These are phyloP conservation scores for Penicillium sp. DNA, from an alignment of 2,329 filamentous ascomycete species.

Conservation along the genomic window DNA sequence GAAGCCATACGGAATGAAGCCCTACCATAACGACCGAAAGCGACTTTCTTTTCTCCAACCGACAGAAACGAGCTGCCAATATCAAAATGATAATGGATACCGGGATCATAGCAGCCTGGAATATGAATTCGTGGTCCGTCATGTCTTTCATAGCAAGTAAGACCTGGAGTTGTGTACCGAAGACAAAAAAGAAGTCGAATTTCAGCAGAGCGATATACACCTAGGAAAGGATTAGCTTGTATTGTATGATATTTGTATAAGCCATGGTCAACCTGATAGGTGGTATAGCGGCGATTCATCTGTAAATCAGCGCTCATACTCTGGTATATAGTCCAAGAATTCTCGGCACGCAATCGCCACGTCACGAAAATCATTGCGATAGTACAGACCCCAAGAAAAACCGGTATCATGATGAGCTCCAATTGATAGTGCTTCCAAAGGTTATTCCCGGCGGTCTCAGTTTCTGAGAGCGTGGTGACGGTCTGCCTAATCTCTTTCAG, in stretches of 20 bases:
- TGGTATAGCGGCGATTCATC: constrained; percentile 25
- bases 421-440: constrained; percentile 13
- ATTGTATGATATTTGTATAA: background rate
- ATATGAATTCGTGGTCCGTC: constrained; percentile 17
- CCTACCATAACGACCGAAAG: constrained; percentile 21
- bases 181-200: constrained; percentile 28
- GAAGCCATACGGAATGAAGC: background rate
- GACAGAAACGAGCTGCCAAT: constrained; percentile 21
- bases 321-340: constrained; percentile 27
- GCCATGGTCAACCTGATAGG: constrained; percentile 18
- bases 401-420: constrained; percentile 22
- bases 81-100: constrained; percentile 16
- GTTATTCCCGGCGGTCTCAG: background rate
- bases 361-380: constrained; percentile 20
- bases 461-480: constrained; percentile 2
- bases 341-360: constrained; percentile 24
- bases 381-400: constrained; percentile 18
- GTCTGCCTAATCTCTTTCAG: constrained; percentile 20
- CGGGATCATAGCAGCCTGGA: constrained; percentile 20
- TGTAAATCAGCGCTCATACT: constrained; percentile 25
- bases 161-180: constrained; percentile 25
- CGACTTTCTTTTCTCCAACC: constrained; percentile 22
- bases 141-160: constrained; percentile 15
- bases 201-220: constrained; percentile 26
- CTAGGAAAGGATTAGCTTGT: constrained; percentile 3